Percentiles rank a stretch among this genome's conserved stretches.
Conservation (phyloP, 2,329 filamentous ascomycete species). For the Allantophomopsis lycopodina region DNA sequence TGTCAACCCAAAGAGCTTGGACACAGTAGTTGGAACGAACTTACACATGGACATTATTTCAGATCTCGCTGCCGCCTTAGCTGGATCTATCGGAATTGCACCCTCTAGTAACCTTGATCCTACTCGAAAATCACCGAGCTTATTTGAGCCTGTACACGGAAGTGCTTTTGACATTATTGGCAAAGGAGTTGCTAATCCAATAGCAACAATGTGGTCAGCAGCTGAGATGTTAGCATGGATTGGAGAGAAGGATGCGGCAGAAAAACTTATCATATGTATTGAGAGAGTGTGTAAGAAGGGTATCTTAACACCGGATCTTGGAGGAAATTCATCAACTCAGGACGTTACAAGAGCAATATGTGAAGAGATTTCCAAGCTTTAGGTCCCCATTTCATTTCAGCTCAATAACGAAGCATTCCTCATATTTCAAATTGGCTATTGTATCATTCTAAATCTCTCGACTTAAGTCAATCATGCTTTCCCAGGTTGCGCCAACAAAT, state of each 20-base stretch:
- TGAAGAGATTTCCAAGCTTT: conserved; percentile 8
- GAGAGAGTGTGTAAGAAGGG: conserved; percentile 36
- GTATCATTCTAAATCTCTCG: too few relatives aligned
- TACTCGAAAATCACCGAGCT: conserved; percentile 31
- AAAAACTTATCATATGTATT: conserved; percentile 32
- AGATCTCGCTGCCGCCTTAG: conserved; percentile 53
- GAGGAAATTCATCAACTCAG: conserved; percentile 20
- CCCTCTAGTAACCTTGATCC: conserved; percentile 56
- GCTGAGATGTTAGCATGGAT: conserved; percentile 43
- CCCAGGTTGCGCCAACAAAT: not conserved
- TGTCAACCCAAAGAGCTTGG: conserved; percentile 37
- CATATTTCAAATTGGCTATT: not conserved
- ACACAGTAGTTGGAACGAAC: conserved; percentile 49
- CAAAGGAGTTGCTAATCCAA: conserved; percentile 38
- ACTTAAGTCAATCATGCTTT: too few relatives aligned
- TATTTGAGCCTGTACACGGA: conserved; percentile 46
- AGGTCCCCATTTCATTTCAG: not conserved
- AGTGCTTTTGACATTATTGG: conserved; percentile 42
- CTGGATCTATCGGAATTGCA: conserved; percentile 57
- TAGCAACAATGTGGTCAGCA: conserved; percentile 42
- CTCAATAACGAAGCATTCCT: not conserved
- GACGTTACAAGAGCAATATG: conserved; percentile 8
- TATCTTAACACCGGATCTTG: conserved; percentile 36
- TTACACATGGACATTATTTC: conserved; percentile 52
- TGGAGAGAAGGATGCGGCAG: conserved; percentile 34